These are phyloP conservation scores for Solanum verrucosum DNA, from an alignment of 257 asterid species.

Conservation along the genomic window DNA sequence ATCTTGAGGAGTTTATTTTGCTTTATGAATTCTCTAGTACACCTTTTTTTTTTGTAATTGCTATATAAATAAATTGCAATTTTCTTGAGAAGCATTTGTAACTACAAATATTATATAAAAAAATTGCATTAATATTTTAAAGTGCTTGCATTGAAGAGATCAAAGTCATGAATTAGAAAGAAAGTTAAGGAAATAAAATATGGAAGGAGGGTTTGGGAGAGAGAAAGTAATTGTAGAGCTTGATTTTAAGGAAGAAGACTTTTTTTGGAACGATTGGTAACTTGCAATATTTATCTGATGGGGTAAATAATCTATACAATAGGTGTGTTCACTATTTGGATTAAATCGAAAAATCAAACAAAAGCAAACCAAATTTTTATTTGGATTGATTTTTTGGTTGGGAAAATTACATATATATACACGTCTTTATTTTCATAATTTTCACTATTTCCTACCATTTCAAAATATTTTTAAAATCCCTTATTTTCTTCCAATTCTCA, in stretches of 20 bases:
- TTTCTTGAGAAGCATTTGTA: neutral
- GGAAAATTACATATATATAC: too few relatives aligned
- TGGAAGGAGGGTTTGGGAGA: neutral
- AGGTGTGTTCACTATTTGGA: too few relatives aligned
- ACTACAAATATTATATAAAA: neutral
- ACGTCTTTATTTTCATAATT: too few relatives aligned
- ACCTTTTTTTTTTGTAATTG: neutral
- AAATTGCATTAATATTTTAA: neutral
- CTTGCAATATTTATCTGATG: neutral
- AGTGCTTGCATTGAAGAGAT: neutral
- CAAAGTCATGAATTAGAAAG: neutral
- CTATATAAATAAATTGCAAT: neutral
- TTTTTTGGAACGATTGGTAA: neutral
- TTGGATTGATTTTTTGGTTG: too few relatives aligned
- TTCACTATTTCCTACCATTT: too few relatives aligned
- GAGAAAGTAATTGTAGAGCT: neutral
- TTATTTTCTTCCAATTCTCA: too few relatives aligned
- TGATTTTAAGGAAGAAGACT: neutral
- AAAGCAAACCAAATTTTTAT: too few relatives aligned
- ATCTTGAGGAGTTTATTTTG: neutral
- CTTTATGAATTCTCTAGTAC: neutral
- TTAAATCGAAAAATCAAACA: too few relatives aligned
- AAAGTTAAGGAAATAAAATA: neutral
- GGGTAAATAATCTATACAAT: neutral
- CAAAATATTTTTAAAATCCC: too few relatives aligned